Percentiles rank a stretch among this genome's conserved stretches.
Conservation (phyloP, 2,329 filamentous ascomycete genomes). For the Colletotrichum eleusines region DNA sequence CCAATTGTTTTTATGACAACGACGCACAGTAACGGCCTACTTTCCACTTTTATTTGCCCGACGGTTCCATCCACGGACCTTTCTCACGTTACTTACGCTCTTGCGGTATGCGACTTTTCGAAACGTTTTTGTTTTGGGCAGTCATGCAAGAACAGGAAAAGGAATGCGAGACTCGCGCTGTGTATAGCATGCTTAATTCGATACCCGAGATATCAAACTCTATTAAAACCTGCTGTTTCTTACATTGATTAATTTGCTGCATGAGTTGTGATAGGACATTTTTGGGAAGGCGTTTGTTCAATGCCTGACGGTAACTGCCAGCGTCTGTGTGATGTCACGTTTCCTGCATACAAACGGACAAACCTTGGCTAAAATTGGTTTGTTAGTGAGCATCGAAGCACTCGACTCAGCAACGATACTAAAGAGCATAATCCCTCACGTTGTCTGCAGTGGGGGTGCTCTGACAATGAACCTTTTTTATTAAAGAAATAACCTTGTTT, state of each 20-base stretch:
- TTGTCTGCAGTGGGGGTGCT: neutral
- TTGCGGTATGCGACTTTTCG: conserved; percentile 29
- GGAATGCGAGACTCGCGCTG: conserved; percentile 20
- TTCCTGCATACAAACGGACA: conserved; percentile 6
- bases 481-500: conserved; percentile 9
- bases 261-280: too few relatives aligned
- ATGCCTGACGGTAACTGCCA: neutral
- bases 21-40: conserved; percentile 37
- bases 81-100: conserved; percentile 18
- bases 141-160: neutral
- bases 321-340: conserved; percentile 26
- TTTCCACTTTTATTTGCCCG: conserved; percentile 29
- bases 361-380: neutral
- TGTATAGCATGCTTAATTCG: conserved; percentile 41
- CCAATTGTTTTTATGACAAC: conserved; percentile 29
- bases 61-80: conserved; percentile 13
- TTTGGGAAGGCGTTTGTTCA: neutral
- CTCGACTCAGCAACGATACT: neutral
- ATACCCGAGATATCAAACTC: conserved; percentile 42
- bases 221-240: conserved; percentile 7
- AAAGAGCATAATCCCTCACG: neutral
- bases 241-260: neutral
- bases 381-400: neutral
- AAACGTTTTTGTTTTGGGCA: conserved; percentile 26
- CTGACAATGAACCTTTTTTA: neutral